phyloP scores from a whole-genome alignment of 2,329 filamentous ascomycete species.

The Onygenales sp. region DNA sequence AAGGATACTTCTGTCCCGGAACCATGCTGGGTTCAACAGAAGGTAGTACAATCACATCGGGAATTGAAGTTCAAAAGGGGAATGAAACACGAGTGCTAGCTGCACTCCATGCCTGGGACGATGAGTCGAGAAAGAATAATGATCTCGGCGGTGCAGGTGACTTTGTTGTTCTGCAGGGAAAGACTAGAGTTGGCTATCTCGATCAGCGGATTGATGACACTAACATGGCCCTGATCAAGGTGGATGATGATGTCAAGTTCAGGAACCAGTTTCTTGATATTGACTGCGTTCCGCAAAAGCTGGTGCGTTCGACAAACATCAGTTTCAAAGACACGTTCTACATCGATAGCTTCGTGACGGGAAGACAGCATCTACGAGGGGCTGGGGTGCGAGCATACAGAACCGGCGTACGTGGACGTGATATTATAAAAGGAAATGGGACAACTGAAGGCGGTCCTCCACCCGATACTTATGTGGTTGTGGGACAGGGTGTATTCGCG shows the following conservation, averaged over 20 bases:
- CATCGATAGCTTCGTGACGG: not conserved
- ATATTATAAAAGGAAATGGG: not conserved
- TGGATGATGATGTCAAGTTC: not conserved
- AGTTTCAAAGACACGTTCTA: not conserved
- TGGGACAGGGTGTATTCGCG: not conserved
- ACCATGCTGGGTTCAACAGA: not conserved
- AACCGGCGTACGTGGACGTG: not conserved
- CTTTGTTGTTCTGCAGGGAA: not conserved
- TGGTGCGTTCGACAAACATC: not conserved
- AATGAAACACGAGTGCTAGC: not conserved
- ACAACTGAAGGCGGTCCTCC: not conserved
- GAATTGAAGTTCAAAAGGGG: not conserved
- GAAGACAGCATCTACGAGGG: not conserved
- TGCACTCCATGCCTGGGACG: not conserved
- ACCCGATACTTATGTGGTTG: not conserved
- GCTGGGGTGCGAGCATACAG: not conserved
- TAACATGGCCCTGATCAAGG: not conserved
- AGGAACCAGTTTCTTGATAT: not conserved
- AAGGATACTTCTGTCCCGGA: not conserved
- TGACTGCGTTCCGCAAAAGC: not conserved
- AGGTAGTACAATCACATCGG: not conserved
- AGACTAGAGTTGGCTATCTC: not conserved
- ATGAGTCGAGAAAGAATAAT: not conserved
- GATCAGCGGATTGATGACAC: not conserved
- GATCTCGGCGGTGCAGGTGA: not conserved